These are phyloP conservation scores for Phytophthora sp. DNA, from an alignment of 352 stramenopile genomes.

Conservation along the genomic window DNA sequence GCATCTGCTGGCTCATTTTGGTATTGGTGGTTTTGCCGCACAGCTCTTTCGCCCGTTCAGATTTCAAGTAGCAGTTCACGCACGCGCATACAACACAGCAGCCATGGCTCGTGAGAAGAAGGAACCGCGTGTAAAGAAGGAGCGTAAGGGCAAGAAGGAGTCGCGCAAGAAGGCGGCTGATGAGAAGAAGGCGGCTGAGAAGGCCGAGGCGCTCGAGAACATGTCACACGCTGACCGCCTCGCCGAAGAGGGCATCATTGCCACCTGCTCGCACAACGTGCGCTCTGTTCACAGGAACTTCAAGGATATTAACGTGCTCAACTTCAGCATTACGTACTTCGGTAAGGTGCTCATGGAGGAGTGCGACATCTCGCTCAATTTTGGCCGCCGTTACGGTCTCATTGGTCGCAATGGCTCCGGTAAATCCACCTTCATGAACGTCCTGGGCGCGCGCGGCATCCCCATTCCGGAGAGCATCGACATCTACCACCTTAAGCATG, in stretches of 20 bases:
- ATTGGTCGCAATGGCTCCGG: conserved; percentile 96
- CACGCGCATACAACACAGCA: not conserved
- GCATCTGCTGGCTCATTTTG: conserved; percentile 33
- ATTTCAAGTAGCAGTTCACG: conserved; percentile 18
- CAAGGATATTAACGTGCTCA: conserved; percentile 98
- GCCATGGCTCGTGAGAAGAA: conserved; percentile 47
- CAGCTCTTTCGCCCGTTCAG: conserved; percentile 20
- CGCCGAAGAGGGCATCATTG: conserved; percentile 94
- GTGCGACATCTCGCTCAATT: conserved; percentile 97
- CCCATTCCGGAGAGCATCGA: conserved; percentile 96
- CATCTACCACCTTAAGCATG: conserved; percentile 97
- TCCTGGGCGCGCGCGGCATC: conserved; percentile 94
- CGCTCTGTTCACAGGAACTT: conserved; percentile 94
- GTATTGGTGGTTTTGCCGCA: conserved; percentile 41
- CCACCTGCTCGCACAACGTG: conserved; percentile 95
- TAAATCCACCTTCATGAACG: conserved; percentile 98
- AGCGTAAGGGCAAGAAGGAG: conserved; percentile 83
- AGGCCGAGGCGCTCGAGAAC: conserved; percentile 62
- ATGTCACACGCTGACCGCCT: conserved; percentile 91
- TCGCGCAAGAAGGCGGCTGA: conserved; percentile 76
- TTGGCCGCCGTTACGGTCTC: conserved; percentile 96
- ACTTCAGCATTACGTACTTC: conserved; percentile 97
- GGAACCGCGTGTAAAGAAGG: conserved; percentile 71
- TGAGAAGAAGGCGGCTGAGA: conserved; percentile 79
- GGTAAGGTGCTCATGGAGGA: conserved; percentile 96